Conservation (phyloP, 805 yeast genomes). For the Crinitomyces ghanaensis region DNA sequence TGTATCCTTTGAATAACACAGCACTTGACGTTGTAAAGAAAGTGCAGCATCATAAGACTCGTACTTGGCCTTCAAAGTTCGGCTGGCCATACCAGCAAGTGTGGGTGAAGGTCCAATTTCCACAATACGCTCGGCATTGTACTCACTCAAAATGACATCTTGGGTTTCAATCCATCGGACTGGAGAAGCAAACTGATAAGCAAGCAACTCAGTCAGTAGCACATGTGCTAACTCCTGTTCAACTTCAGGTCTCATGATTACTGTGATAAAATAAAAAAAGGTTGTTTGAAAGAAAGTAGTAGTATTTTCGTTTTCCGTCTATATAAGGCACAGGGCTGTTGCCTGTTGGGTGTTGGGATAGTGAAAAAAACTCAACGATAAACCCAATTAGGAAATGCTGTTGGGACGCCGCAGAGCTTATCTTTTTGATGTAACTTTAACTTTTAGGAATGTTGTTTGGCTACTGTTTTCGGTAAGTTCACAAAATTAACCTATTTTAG, state of each 20-base stretch:
- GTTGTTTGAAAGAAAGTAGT: too few relatives aligned
- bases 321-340: too few relatives aligned
- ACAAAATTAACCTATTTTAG: too few relatives aligned
- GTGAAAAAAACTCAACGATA: too few relatives aligned
- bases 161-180: conserved; percentile 99
- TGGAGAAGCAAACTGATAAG: conserved; percentile 98
- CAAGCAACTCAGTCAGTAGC: conserved; percentile 86
- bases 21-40: conserved; percentile 82
- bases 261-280: background rate
- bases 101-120: conserved; percentile 99
- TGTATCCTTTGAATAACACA: conserved; percentile 91
- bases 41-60: conserved; percentile 97
- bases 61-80: conserved; percentile 90
- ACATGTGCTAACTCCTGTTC: conserved; percentile 97
- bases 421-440: too few relatives aligned
- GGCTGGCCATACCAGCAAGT: conserved; percentile 95
- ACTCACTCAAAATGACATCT: conserved; percentile 88
- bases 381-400: too few relatives aligned
- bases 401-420: too few relatives aligned
- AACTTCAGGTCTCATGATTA: conserved; percentile 74
- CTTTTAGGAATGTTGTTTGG: too few relatives aligned
- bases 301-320: too few relatives aligned
- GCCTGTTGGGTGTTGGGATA: too few relatives aligned
- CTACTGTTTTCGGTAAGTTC: too few relatives aligned
- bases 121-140: conserved; percentile 93